Evolutionary conservation across 345 rosid species (phyloP), one percentile per base, ranked within the genome.

Genomic region (Eucalyptus victrix): DNA sequence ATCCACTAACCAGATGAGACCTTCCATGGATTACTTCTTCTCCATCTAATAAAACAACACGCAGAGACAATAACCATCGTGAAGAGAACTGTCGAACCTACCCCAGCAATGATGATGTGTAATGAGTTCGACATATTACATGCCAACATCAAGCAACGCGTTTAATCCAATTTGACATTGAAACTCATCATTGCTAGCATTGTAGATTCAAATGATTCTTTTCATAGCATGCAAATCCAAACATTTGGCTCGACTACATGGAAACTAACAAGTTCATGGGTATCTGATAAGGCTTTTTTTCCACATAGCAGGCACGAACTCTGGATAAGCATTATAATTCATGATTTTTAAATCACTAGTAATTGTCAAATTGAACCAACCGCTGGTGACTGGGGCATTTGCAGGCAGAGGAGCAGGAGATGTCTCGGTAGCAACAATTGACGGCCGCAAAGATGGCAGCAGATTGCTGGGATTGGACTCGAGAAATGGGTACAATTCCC

Each of bases 361-460:
- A 69, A 17, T 2, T 18, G 10, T 69, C 37, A 69, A 69, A 18
- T 69, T 69, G 26, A 34, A 69, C 80, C 44, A 34, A 69, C 26
- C 8, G 2, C 12, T 34, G 24, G 80, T 18, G 44, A 18, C 44
- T 34, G 19, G 44, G 44, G 80, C 44, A 34, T 69, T 34, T 34
- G 26, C 24, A 9, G 44, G 44, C 10, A 4, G 80, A 69, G 80
- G 24, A 69, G 13, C 13, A 32, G 24, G 42, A 69, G 42, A 21
- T 32, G 21, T n/a, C 80, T n/a, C 21, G 23, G 40, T 0, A 2
- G 17, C 80, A 4, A 1, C 42, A 69, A 24, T 69, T 9, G 42
- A 34, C 2, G 80, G 13, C 17, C 1, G 42, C 12, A 21, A 9
- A 32, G 80, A 69, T n/a, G 42, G 1, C 10, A 0, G 80, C 0